Conservation (phyloP, 2,329 filamentous ascomycete genomes). For the Pseudogymnoascus sp. region DNA sequence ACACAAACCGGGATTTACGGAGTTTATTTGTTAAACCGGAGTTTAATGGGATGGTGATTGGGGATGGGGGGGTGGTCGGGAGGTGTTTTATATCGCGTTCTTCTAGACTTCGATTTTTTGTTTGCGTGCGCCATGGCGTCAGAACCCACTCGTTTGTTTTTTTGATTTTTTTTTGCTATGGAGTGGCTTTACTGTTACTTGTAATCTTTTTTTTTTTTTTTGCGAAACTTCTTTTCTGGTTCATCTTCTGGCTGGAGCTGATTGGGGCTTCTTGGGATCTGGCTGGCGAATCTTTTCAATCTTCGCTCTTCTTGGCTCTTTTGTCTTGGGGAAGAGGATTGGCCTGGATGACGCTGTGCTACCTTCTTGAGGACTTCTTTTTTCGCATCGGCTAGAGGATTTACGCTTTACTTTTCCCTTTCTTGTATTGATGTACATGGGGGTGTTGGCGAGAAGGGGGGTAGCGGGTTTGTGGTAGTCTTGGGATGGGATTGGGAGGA, state of each 20-base stretch:
- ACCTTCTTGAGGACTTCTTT: not conserved
- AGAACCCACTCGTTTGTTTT: not conserved
- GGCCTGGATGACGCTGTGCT: not conserved
- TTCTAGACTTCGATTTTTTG: constrained; percentile 1
- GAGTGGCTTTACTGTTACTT: constrained; percentile 6
- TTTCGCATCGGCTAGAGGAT: not conserved
- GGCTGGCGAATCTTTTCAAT: not conserved
- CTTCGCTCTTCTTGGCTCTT: not conserved
- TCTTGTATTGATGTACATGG: constrained; percentile 7
- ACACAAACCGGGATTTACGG: not conserved
- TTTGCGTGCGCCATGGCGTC: not conserved
- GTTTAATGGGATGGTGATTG: constrained; percentile 3
- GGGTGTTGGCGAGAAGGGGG: not conserved
- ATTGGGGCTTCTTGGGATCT: not conserved
- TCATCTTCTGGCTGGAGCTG: not conserved
- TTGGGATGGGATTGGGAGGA: not conserved
- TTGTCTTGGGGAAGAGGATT: not conserved
- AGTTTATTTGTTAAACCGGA: constrained; percentile 5
- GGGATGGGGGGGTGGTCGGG: not conserved
- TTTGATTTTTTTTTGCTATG: not conserved
- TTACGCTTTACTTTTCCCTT: not conserved
- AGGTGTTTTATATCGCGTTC: constrained; percentile 4
- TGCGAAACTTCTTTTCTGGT: not conserved
- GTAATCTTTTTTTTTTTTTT: constrained; percentile 8
- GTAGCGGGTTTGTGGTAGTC: not conserved